Evolutionary conservation across 169 alveolate genomes (phyloP), one percentile per base, ranked within the genome.

Genomic region (Plasmodium falciparum): DNA sequence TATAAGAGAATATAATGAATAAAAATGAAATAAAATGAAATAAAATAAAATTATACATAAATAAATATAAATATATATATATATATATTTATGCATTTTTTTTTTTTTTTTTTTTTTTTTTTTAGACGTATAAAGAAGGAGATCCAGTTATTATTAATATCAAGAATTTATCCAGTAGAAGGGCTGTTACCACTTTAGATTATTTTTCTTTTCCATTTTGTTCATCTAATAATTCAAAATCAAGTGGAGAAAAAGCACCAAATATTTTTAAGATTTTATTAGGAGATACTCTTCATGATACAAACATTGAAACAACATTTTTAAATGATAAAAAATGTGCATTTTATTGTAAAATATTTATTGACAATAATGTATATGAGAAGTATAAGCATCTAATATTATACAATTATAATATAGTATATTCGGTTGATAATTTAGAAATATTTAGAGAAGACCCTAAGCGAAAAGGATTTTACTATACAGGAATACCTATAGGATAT

Each of bases 401-500:
- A 17, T 83, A 69, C 24, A 83, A 83, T 15, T 83, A 83, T 15
- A 83, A 83, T 20, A 83, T 83, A 26, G 20, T 83, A 6, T 83
- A 83, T 58, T 52, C 73, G 2, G 85, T 71, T 11, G 91, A 83
- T 13, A 83, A 83, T 17, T 5, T 83, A 20, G 86, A 83, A 12
- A 83, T 83, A 15, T 83, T 83, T 69, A 58, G 85, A 56, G 24
- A 54, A 29, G 91, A 83, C 12, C 73, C 91, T 2, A 58, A 45
- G 4, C 11, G 91, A 29, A 63, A 83, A 26, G 91, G 91, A 1
- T 59, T 26, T 11, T 83, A 83, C 50, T 83, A 83, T 56, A 43
- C 91, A 33, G 91, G 91, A 22, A 69, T 83, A 8, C 91, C 91
- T 17, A 49, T 83, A 6, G 91, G 91, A 45, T 83, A 56, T 50